Evolutionary conservation across 495 filamentous ascomycete genomes (phyloP), one percentile per base, ranked within the genome.

Genomic region (Penicillium taxi): DNA sequence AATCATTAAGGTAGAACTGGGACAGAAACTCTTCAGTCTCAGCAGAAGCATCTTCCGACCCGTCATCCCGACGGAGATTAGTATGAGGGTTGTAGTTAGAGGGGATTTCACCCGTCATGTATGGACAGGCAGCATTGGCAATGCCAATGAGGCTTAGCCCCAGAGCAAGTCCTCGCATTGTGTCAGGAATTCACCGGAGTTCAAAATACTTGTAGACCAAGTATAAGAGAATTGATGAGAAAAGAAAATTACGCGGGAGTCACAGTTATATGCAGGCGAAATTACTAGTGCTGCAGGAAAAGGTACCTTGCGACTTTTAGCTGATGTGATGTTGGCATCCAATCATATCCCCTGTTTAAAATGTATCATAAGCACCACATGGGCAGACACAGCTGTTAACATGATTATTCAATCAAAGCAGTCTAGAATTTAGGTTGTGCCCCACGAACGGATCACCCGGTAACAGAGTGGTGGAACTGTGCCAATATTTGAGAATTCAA

Each of bases 1-100:
- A 66, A 58, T 89, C 84, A 32, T 82, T 68, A 21, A 85, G 59
- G 36, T 77, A 73, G 50, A 74, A 79, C 26, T 73, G 59, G 12
- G 71, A 69, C 15, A 81, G 50, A 44, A 73, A 77, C 6, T 66
- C 50, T 18, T 70, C 66, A 0, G 66, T 70, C 3, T 56, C 54
- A 9, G 40, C 48, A 16, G 55, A 42, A 15, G 64, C 66, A 45
- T 57, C 50, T n/a, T n/a, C n/a, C n/a, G n/a, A n/a, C 4, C 24
- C 39, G 28, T 55, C 30, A 20, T 53, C 56, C 12, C 62, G 60
- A 41, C 50, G 50, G 9, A 34, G 22, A 23, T 55, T n/a, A 11
- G 26, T 23, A 23, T 38, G 47, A 17, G 40, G 35, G 23, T 39
- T 35, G n/a, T 25, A 20, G 32, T 28, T 13, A 12, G 22, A 52